These are phyloP conservation scores for Citrus hindsii DNA, from an alignment of 345 rosid genomes.

Conservation along the genomic window DNA sequence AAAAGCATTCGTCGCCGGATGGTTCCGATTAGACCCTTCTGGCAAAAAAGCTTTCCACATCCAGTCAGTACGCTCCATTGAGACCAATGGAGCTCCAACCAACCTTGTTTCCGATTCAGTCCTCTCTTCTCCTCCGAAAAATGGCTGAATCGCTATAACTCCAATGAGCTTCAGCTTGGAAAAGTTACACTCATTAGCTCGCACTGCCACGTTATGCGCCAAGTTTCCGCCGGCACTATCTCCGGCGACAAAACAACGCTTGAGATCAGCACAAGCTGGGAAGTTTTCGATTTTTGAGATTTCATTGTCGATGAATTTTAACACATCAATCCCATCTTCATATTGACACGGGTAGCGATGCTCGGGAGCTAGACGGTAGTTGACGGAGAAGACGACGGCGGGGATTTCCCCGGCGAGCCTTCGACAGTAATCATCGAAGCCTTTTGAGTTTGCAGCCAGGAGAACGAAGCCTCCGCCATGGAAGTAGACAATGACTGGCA, in stretches of 20 bases:
- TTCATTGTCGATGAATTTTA: neutral
- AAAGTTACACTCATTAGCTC: neutral
- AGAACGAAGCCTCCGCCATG: conserved; percentile 11
- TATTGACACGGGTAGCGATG: conserved; percentile 24
- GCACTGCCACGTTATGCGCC: conserved; percentile 25
- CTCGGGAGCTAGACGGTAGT: conserved; percentile 22
- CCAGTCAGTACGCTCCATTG: conserved; percentile 4
- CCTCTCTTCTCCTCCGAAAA: conserved; percentile 27
- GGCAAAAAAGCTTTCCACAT: conserved; percentile 17
- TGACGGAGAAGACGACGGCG: neutral
- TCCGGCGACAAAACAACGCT: conserved; percentile 19
- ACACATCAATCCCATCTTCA: conserved; percentile 9
- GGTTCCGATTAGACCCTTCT: conserved; percentile 12
- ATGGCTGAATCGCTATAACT: conserved; percentile 23
- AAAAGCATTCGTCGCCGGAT: neutral
- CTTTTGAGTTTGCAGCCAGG: neutral
- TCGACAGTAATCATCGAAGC: neutral
- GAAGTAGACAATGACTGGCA: conserved; percentile 27
- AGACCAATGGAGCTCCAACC: neutral
- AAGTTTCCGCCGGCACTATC: conserved; percentile 33
- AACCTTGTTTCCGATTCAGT: conserved; percentile 16
- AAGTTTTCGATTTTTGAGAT: neutral
- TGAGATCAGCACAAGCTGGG: neutral
- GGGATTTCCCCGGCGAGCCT: conserved; percentile 1
- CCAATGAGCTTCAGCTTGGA: conserved; percentile 8